Conservation (phyloP, 345 rosid species). For the Zanthoxylum bungeanum region DNA sequence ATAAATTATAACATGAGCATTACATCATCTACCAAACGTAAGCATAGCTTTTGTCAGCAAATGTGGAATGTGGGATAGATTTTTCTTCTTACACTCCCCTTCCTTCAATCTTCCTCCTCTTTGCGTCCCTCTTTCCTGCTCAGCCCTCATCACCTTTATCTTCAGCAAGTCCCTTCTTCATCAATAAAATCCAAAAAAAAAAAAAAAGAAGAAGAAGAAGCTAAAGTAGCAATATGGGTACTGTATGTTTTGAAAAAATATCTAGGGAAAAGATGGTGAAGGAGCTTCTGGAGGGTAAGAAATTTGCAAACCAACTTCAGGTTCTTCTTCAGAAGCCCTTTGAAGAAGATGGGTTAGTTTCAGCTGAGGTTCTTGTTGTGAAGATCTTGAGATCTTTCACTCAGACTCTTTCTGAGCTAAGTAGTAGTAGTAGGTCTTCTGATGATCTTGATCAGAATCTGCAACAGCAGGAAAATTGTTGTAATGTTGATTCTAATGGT, state of each 20-base stretch:
- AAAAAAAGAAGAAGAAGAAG: too few relatives aligned
- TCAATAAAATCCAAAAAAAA: too few relatives aligned
- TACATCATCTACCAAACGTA: slow-evolving; percentile 15
- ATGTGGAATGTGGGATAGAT: neutral
- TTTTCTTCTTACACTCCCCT: slow-evolving; percentile 20
- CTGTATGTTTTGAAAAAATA: slow-evolving; percentile 15
- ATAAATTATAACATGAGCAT: too few relatives aligned
- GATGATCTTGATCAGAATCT: slow-evolving; percentile 16
- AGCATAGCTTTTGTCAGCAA: slow-evolving; percentile 11
- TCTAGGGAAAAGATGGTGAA: slow-evolving; percentile 22
- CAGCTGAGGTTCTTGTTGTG: slow-evolving; percentile 31
- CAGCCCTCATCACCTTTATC: slow-evolving; percentile 9
- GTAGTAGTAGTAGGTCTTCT: neutral
- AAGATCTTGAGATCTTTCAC: slow-evolving; percentile 49
- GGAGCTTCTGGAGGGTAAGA: slow-evolving; percentile 49
- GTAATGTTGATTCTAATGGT: slow-evolving; percentile 27
- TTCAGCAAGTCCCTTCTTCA: too few relatives aligned
- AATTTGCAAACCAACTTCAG: slow-evolving; percentile 43
- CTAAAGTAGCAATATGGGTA: slow-evolving; percentile 4
- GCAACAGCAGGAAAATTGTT: slow-evolving; percentile 19
- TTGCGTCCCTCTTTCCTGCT: slow-evolving; percentile 39
- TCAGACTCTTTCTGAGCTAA: slow-evolving; percentile 31
- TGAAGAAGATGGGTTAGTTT: neutral
- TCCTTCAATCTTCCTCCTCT: slow-evolving; percentile 35
- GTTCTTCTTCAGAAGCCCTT: slow-evolving; percentile 25